A percentile compares a stretch with the other conserved stretches of the same genome.
Conservation (phyloP, 257 asterid genomes). For the Primulina tabacum region DNA sequence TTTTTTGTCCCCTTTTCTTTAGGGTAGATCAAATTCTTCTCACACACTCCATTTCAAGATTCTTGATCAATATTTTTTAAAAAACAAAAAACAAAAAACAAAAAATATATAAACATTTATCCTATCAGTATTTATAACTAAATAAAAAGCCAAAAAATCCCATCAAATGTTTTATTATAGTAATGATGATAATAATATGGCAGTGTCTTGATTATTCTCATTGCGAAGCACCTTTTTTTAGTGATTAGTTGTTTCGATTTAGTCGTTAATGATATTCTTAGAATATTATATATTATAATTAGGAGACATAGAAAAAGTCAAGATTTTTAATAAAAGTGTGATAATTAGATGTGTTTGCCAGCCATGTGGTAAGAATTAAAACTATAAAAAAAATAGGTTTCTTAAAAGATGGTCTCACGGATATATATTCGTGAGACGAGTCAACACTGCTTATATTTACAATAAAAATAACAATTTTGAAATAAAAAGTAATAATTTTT, state of each 20-base stretch:
- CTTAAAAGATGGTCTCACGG: no score
- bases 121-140: no score
- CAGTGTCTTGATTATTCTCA: neutral
- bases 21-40: neutral
- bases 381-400: neutral
- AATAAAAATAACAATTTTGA: no score
- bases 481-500: no score
- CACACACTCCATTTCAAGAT: neutral
- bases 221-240: no score
- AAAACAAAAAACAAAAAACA: no score
- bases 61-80: neutral
- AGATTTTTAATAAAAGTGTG: slow-evolving; percentile 23
- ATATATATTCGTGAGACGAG: no score
- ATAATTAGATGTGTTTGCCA: slow-evolving; percentile 36
- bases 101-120: no score
- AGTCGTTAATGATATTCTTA: neutral
- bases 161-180: neutral
- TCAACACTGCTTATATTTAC: no score
- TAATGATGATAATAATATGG: no score
- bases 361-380: slow-evolving; percentile 32
- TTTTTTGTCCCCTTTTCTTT: no score
- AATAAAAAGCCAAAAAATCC: no score
- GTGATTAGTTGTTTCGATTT: neutral
- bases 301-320: slow-evolving; percentile 7
- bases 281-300: slow-evolving; percentile 1